phyloP scores from a whole-genome alignment of 441 rosid species.

The Syzygium syzygioides region DNA sequence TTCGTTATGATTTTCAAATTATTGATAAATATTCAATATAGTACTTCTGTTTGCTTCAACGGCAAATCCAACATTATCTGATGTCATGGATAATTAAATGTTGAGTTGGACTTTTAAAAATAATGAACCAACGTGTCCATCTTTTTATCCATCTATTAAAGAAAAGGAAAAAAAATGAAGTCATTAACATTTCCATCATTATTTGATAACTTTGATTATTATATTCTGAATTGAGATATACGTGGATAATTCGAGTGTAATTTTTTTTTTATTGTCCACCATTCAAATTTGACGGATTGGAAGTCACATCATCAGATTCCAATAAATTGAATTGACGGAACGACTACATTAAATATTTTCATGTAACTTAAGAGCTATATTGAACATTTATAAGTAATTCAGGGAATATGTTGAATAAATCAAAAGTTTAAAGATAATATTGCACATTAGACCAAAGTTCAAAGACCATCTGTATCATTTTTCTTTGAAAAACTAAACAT shows the following conservation, averaged over 20 bases:
- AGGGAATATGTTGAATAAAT: neutral
- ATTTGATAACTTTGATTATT: too few species aligned
- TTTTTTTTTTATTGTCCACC: neutral
- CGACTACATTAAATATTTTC: too few species aligned
- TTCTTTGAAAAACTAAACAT: too few species aligned
- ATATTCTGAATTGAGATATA: too few species aligned
- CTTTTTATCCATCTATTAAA: too few species aligned
- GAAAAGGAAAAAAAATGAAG: too few species aligned
- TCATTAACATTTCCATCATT: too few species aligned
- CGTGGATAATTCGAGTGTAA: too few species aligned
- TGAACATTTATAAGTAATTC: neutral
- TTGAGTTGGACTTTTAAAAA: neutral
- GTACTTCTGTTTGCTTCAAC: neutral
- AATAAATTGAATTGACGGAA: too few species aligned
- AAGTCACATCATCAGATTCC: too few species aligned
- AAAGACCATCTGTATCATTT: neutral
- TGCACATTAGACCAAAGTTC: too few species aligned
- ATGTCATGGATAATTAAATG: neutral
- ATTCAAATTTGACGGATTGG: neutral
- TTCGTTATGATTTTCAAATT: rapidly evolving
- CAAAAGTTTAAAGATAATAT: too few species aligned
- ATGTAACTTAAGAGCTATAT: neutral
- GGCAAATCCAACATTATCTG: neutral
- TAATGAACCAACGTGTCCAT: neutral
- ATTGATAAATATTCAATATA: neutral